phyloP scores from a whole-genome alignment of 78 protist species.

The Dictyostelium firmibasis region DNA sequence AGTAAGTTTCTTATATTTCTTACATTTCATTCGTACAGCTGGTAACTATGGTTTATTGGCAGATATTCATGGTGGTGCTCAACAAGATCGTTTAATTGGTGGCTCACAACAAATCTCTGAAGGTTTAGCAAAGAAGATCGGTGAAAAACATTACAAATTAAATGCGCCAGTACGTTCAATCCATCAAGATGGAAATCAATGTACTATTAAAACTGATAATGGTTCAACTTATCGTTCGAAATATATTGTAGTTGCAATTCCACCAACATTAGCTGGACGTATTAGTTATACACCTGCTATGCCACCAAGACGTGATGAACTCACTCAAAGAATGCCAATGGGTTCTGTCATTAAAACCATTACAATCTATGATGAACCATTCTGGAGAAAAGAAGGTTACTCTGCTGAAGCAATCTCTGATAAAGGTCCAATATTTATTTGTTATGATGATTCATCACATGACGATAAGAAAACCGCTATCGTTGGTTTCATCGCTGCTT shows the following conservation, averaged over 20 bases:
- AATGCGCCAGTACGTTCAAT: slow-evolving; percentile 41
- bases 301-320: slow-evolving; percentile 63
- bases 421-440: slow-evolving; percentile 69
- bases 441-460: slow-evolving; percentile 74
- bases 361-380: slow-evolving; percentile 78
- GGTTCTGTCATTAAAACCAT: slow-evolving; percentile 78
- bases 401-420: slow-evolving; percentile 75
- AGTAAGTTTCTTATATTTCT: slow-evolving; percentile 35
- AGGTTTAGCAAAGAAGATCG: slow-evolving; percentile 33
- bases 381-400: slow-evolving; percentile 81
- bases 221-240: slow-evolving; percentile 18
- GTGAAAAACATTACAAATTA: background rate
- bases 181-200: slow-evolving; percentile 32
- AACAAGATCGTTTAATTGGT: slow-evolving; percentile 75
- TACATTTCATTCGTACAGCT: slow-evolving; percentile 59
- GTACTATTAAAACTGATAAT: slow-evolving; percentile 27
- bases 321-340: slow-evolving; percentile 81
- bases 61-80: slow-evolving; percentile 76
- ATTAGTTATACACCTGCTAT: slow-evolving; percentile 58
- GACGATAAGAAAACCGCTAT: slow-evolving; percentile 71
- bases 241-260: slow-evolving; percentile 52
- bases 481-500: slow-evolving; percentile 74
- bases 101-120: slow-evolving; percentile 80
- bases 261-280: slow-evolving; percentile 72
- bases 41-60: slow-evolving; percentile 68